These are phyloP conservation scores for Collybia sp. DNA, from an alignment of 768 basidiomycete genomes.

Conservation along the genomic window DNA sequence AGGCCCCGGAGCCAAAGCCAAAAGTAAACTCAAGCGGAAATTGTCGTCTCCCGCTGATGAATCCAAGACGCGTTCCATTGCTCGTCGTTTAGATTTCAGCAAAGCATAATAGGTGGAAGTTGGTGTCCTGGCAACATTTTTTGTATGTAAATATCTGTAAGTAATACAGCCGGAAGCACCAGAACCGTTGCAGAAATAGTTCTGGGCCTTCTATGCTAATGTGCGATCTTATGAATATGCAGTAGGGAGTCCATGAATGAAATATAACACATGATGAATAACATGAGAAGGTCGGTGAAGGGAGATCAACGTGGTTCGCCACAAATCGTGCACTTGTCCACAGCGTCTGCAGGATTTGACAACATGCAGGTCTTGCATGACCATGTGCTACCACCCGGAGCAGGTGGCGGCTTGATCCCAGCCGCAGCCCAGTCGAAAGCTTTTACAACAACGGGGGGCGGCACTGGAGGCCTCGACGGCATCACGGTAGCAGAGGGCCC, in stretches of 20 bases:
- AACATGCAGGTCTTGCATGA: slow-evolving; percentile 51
- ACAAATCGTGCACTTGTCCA: slow-evolving; percentile 42
- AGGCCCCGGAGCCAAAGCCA: slow-evolving; percentile 50
- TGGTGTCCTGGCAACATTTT: not conserved
- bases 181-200: not conserved
- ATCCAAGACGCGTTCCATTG: slow-evolving; percentile 49
- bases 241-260: not conserved
- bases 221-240: not conserved
- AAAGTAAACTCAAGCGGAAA: slow-evolving; percentile 69
- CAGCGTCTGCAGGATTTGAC: slow-evolving; percentile 37
- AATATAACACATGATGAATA: not conserved
- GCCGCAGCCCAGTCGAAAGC: slow-evolving; percentile 62
- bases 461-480: slow-evolving; percentile 6
- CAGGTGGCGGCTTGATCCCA: slow-evolving; percentile 44
- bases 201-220: not conserved
- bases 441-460: slow-evolving; percentile 16
- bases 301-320: slow-evolving; percentile 28
- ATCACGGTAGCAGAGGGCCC: slow-evolving; percentile 4
- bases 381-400: slow-evolving; percentile 36
- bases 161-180: too few species aligned
- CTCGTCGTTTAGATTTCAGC: slow-evolving; percentile 70
- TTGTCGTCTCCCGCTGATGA: slow-evolving; percentile 53
- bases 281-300: too few species aligned
- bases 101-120: slow-evolving; percentile 19
- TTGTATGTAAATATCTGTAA: not conserved